Evolutionary conservation across 345 rosid species (phyloP), one percentile per base, ranked within the genome.

Genomic region (Murraya paniculata): DNA sequence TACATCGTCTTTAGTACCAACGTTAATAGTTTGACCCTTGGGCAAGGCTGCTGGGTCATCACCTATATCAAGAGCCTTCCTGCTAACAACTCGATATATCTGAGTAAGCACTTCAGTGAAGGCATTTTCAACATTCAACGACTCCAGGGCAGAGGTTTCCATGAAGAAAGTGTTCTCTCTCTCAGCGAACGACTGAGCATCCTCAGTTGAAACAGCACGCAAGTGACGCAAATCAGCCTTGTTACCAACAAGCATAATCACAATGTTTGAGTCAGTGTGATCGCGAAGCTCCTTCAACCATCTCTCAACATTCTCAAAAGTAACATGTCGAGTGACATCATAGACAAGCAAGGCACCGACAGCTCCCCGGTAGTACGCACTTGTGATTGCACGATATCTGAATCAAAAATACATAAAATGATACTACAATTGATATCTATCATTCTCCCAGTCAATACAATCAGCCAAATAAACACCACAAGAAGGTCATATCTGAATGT

Each of bases 161-260:
- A 89, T 89, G 83, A 89, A 89, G 74, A 8, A 86, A 65, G 69
- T 85, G 31, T 68, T 84, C 67, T 86, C 92, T 50, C 79, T 85
- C 84, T 89, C 91, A 0, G 92, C 92, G 74, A 89, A 89, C 24
- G 85, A 82, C 77, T 78, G 84, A 2, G 85, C 91, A 22, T 89
- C 90, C 71, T 89, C 89, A 3, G 88, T 86, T 58, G 88, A 83
- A 2, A 88, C 87, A 4, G 91, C 92, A 6, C 87, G 88, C 55
- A 89, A 48, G 78, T 89, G 92, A 2, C 92, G 91, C 74, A 89
- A 33, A 78, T 89, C 92, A 33, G 89, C 82, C 84, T 89, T 89
- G 89, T 89, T 89, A 9, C 92, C 92, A 18, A 89, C 89, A n/a
- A 89, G 86, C 91, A 89, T 89, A 19, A 89, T 89, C 70, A 89